Conservation (phyloP, 192 early-diverging fungal genomes). For the Cladochytrium replicatum region DNA sequence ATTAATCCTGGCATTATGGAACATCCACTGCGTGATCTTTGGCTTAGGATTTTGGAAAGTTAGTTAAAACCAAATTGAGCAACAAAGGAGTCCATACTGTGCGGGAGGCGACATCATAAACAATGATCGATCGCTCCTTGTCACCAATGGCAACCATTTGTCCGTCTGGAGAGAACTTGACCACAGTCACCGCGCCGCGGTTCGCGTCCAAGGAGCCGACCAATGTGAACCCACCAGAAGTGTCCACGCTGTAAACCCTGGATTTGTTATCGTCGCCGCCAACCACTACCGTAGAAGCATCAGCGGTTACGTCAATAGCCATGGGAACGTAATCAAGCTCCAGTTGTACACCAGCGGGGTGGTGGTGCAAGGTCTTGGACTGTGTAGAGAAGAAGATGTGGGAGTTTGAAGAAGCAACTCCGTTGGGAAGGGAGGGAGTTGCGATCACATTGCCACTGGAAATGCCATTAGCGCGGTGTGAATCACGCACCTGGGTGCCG, state of each 20-base stretch:
- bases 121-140: conserved; percentile 64
- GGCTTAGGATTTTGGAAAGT: conserved; percentile 14
- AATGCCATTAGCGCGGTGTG: conserved; percentile 5
- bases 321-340: too few species aligned
- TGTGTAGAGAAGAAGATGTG: too few species aligned
- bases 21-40: conserved; percentile 70
- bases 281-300: conserved; percentile 50
- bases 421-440: conserved; percentile 38
- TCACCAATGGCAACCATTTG: conserved; percentile 72
- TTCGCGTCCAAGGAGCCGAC: conserved; percentile 25
- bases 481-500: too few species aligned
- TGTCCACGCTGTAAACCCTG: conserved; percentile 48
- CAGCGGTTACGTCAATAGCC: too few species aligned
- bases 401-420: conserved; percentile 39
- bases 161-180: conserved; percentile 70
- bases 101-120: conserved; percentile 50
- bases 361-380: too few species aligned
- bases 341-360: too few species aligned
- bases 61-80: too few species aligned
- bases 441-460: conserved; percentile 35
- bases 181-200: conserved; percentile 62
- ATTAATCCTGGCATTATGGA: conserved; percentile 81
- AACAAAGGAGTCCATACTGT: too few species aligned
- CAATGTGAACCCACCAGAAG: conserved; percentile 18
- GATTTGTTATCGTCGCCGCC: conserved; percentile 62